Base-by-base conservation (phyloP, 2,329 filamentous ascomycete genomes). In the Xylaria sp. region DNA sequence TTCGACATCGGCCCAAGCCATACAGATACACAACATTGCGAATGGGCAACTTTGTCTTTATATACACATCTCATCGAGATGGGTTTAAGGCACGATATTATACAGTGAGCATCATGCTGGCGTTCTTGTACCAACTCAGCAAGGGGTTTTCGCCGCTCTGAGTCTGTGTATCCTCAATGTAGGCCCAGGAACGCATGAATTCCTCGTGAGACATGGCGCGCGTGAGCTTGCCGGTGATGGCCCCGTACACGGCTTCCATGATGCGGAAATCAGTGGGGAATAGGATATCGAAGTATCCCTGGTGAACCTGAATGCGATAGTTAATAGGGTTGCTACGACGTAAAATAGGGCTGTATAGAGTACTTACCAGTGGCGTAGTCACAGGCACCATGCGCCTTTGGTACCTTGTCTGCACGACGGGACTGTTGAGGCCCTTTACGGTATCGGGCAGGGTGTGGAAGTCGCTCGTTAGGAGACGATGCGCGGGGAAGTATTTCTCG, bases 241-340 rank as follows among this genome's bases (percentile, higher is more conserved):
- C 92, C 59, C 92, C 89, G 79, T 99, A 99, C 70, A 98, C 88
- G 71, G 92, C 89, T 78, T 98, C 93, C 78, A 95, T 90, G 69
- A 96, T 89, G 66, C 86, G 84, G 75, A 99, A 99, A 78, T 99
- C 91, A 11, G 95, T 99, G 0, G 95, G 95, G 80, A 99, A 99
- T 74, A 99, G 89, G 71, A 99, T 97, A 75, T 99, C 96, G 75
- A 99, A 99, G 78, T 97, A 98, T 47, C 95, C 96, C 80, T 99
- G 96, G 76, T 98, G 94, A 50, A 97, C 92, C 92, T 96, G 67
- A 42, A 37, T 19, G 46, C 8, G 21, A 49, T 33, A 17, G 19
- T 58, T 42, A 54, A 28, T 38, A 19, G 14, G 17, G 4, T 25
- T 45, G 47, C n/a, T 8, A n/a, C 25, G 1, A 9, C 17, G 2